Evolutionary conservation across 1,284 basidiomycete genomes (phyloP), one percentile per base, ranked within the genome.

Genomic region (Cryptococcus sp.): DNA sequence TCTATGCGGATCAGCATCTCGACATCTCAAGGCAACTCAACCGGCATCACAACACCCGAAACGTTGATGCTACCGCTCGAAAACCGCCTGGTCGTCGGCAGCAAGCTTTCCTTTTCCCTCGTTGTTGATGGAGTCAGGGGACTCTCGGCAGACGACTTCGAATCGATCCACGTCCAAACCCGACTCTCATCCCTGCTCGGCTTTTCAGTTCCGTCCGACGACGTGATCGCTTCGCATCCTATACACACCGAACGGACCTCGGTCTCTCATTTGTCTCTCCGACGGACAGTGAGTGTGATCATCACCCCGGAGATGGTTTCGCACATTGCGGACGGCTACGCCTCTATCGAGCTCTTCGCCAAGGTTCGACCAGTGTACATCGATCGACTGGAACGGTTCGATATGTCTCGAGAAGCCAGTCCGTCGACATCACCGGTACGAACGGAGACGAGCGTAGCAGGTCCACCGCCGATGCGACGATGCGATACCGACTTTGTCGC

Each of bases 401-500:
- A 94, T 63, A 86, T 90, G 64, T 50, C 82, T 48, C 80, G 81
- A 55, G 57, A 63, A 54, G 48, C 39, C 11, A 45, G 48, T 14
- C 43, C 51, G 2, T 19, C 43, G 5, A 2, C 38, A 14, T 31
- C 58, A 4, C 62, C 62, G 6, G 11, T 32, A 1, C 41, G 40
- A 36, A 10, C 31, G 16, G 42, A 33, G 18, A 19, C 11, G 9
- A 10, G 18, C 7, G 18, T 14, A 6, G 56, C 48, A 9, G 24
- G 10, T 21, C 58, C 55, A 22, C 83, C 83, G 18, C 76, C 77
- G n/a, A 93, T 89, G 85, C 83, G 88, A 31, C 82, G 89, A 23
- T 87, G 89, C 21, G 91, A 97, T 72, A 89, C 81, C 28, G 91
- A 97, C 62, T 90, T 97, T 59, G 80, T 94, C n/a, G 80, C 82